Evolutionary conservation across 306 rosid species (phyloP).

Genomic region (Potentilla sterilis): DNA sequence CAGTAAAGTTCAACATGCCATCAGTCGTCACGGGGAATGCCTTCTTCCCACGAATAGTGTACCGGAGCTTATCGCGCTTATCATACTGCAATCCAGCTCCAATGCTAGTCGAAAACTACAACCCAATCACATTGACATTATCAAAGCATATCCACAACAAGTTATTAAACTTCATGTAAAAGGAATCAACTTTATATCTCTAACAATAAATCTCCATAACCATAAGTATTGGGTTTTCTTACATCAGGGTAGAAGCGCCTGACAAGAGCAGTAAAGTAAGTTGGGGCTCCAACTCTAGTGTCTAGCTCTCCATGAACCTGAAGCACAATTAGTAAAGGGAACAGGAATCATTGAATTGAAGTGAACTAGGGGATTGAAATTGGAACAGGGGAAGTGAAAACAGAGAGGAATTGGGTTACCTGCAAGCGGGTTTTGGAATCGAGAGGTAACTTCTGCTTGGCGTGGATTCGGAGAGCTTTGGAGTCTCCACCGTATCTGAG

Average conservation of each 20-base stretch:
- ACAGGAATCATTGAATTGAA: background rate
- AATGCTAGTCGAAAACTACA: slow-evolving; percentile 71
- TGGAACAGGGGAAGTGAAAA: background rate
- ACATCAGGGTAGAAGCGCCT: slow-evolving; percentile 72
- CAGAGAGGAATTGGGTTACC: slow-evolving; percentile 32
- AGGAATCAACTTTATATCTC: background rate
- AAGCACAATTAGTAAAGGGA: background rate
- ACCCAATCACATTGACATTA: slow-evolving; percentile 4
- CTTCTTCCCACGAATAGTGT: slow-evolving; percentile 63
- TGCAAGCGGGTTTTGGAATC: slow-evolving; percentile 68
- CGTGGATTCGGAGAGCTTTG: slow-evolving; percentile 65
- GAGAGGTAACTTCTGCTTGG: slow-evolving; percentile 62
- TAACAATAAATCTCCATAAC: background rate
- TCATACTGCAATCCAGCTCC: slow-evolving; percentile 67
- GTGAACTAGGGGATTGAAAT: background rate
- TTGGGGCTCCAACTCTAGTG: slow-evolving; percentile 61
- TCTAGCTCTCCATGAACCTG: slow-evolving; percentile 90
- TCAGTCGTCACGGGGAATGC: slow-evolving; percentile 58
- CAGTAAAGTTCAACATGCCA: slow-evolving; percentile 48
- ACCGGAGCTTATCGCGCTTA: slow-evolving; percentile 51
- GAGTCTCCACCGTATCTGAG: slow-evolving; percentile 66
- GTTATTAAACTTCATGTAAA: background rate
- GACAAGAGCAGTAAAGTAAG: slow-evolving; percentile 41
- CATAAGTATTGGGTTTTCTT: background rate
- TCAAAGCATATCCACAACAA: background rate